Conservation (phyloP, 2,329 filamentous ascomycete species). For the Fusarium buharicum region DNA sequence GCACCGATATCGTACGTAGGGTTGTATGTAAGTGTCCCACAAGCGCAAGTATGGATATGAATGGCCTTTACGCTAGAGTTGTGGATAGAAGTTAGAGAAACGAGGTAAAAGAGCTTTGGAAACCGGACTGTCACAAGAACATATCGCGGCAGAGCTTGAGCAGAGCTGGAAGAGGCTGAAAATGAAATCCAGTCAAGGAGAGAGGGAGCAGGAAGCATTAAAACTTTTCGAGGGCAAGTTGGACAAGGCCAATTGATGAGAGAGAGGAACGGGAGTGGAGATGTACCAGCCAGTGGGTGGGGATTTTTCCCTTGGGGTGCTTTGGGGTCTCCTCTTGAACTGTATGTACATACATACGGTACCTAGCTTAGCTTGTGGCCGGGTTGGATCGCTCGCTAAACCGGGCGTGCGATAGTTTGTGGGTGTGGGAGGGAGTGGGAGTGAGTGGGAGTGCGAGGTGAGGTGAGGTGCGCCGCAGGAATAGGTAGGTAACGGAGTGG, state of each 20-base stretch:
- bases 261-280: slow-evolving; percentile 45
- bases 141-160: slow-evolving; percentile 42
- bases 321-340: slow-evolving; percentile 40
- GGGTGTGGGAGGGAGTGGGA: slow-evolving; percentile 36
- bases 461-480: slow-evolving; percentile 31
- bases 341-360: slow-evolving; percentile 25
- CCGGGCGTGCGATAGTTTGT: slow-evolving; percentile 25
- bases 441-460: slow-evolving; percentile 44
- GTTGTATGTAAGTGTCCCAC: slow-evolving; percentile 39
- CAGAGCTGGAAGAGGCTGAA: slow-evolving; percentile 44
- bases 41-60: slow-evolving; percentile 20
- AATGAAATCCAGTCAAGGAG: slow-evolving; percentile 27
- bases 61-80: slow-evolving; percentile 37
- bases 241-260: slow-evolving; percentile 47
- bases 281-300: slow-evolving; percentile 44
- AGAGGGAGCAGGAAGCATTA: slow-evolving; percentile 40
- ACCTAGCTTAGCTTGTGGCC: slow-evolving; percentile 33
- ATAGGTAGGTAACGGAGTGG: slow-evolving; percentile 42
- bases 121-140: slow-evolving; percentile 43
- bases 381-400: slow-evolving; percentile 41
- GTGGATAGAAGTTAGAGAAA: slow-evolving; percentile 38
- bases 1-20: slow-evolving; percentile 32
- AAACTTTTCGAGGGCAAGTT: slow-evolving; percentile 48
- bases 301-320: slow-evolving; percentile 45
- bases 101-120: slow-evolving; percentile 37